Evolutionary conservation across 371 early-diverging fungal genomes (phyloP).

Genomic region (Mucor mucedo): DNA sequence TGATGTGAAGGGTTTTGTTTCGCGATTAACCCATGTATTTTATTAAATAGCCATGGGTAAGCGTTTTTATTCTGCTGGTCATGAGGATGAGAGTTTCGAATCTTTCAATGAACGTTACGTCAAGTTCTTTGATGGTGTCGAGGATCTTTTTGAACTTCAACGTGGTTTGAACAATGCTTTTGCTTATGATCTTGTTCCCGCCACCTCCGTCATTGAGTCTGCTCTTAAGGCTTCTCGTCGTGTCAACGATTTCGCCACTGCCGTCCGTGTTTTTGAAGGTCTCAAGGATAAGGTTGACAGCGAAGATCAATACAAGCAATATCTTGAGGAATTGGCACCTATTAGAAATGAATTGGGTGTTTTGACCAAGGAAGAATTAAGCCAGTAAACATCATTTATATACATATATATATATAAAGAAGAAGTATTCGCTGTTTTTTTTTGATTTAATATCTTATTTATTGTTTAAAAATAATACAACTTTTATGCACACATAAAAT

Average conservation of each 20-base stretch:
- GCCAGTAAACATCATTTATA: conserved; percentile 44
- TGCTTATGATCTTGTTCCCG: conserved; percentile 93
- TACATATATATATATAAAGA: not conserved
- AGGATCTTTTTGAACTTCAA: conserved; percentile 96
- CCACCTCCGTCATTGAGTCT: conserved; percentile 85
- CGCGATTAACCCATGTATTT: not conserved
- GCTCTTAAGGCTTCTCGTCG: conserved; percentile 91
- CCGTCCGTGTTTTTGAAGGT: conserved; percentile 93
- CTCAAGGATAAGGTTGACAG: conserved; percentile 88
- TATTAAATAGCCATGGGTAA: conserved; percentile 40
- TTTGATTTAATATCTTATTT: too few species aligned
- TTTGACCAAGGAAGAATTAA: conserved; percentile 86
- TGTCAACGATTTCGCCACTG: conserved; percentile 91
- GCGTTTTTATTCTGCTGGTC: conserved; percentile 70
- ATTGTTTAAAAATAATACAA: conserved; percentile 1
- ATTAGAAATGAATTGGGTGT: conserved; percentile 87
- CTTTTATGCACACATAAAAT: too few species aligned
- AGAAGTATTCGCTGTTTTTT: not conserved
- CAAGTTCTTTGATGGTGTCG: conserved; percentile 88
- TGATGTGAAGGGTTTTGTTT: not conserved
- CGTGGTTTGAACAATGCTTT: conserved; percentile 97
- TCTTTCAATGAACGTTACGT: conserved; percentile 81
- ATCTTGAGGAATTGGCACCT: conserved; percentile 86
- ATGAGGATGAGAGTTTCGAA: conserved; percentile 81
- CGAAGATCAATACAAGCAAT: conserved; percentile 85